Evolutionary conservation across 257 asterid genomes (phyloP).

Genomic region (Perilla frutescens): DNA sequence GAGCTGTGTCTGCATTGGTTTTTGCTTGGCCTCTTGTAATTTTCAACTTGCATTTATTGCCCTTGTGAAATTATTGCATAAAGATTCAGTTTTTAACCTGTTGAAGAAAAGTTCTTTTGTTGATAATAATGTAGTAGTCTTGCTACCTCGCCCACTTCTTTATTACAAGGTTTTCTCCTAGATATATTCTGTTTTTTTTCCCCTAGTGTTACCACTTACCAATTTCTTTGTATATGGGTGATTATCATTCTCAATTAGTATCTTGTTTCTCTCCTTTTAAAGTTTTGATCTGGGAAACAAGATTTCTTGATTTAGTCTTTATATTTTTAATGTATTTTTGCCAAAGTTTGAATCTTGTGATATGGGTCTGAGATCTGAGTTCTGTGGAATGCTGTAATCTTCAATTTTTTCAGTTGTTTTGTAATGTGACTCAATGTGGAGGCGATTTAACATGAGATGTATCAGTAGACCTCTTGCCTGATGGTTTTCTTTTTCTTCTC

Average conservation of each 20-base stretch:
- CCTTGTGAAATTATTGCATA: slow-evolving; percentile 22
- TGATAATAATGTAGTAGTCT: background rate
- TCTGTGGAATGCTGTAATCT: background rate
- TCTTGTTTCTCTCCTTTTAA: background rate
- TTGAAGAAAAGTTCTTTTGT: background rate
- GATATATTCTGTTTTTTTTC: slow-evolving; percentile 34
- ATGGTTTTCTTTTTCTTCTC: background rate
- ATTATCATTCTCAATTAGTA: slow-evolving; percentile 5
- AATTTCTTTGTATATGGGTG: slow-evolving; percentile 11
- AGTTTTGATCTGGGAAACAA: slow-evolving; percentile 24
- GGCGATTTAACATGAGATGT: background rate
- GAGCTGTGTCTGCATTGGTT: slow-evolving; percentile 17
- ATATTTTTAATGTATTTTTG: slow-evolving; percentile 6
- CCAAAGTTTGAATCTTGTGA: slow-evolving; percentile 1
- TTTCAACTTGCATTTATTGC: slow-evolving; percentile 29
- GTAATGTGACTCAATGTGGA: background rate
- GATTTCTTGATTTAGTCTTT: slow-evolving; percentile 13
- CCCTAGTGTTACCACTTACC: slow-evolving; percentile 18
- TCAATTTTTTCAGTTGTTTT: slow-evolving; percentile 14
- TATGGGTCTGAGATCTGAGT: slow-evolving; percentile 25
- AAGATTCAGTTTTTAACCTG: slow-evolving; percentile 29
- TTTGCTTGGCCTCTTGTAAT: slow-evolving; percentile 11
- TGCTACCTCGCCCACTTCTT: slow-evolving; percentile 22
- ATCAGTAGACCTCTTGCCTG: slow-evolving; percentile 1
- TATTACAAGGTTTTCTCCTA: slow-evolving; percentile 19